phyloP scores from a whole-genome alignment of 805 yeast species.

The Hyphopichia homilentoma region DNA sequence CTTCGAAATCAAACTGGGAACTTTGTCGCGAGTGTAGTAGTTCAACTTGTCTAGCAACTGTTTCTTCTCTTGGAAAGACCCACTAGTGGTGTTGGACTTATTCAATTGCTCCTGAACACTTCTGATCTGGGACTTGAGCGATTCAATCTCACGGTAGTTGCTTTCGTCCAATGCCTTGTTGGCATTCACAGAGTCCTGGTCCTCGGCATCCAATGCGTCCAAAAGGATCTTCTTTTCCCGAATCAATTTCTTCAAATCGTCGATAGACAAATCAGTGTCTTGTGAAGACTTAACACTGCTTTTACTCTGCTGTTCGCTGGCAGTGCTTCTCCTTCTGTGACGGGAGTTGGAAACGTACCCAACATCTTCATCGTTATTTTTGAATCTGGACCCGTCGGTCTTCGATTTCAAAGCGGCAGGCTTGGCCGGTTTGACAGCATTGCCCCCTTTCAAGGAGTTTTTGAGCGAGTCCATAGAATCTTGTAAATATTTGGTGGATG shows the following conservation, averaged over 20 bases:
- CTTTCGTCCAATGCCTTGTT: constrained; percentile 34
- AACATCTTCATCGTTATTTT: constrained; percentile 68
- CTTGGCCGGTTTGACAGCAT: constrained; percentile 13
- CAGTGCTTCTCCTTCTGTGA: constrained; percentile 40
- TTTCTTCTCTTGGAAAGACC: constrained; percentile 43
- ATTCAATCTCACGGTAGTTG: constrained; percentile 56
- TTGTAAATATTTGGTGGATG: constrained; percentile 71
- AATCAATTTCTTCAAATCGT: constrained; percentile 58
- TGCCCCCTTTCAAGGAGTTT: constrained; percentile 49
- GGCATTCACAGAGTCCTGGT: constrained; percentile 36
- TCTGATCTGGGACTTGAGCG: constrained; percentile 58
- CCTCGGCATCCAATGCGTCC: constrained; percentile 70
- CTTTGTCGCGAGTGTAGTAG: constrained; percentile 56
- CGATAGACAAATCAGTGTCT: constrained; percentile 41
- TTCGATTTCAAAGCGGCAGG: constrained; percentile 10
- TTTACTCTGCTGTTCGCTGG: constrained; percentile 8
- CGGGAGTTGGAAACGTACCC: constrained; percentile 70
- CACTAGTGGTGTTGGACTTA: constrained; percentile 20
- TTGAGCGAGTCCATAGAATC: constrained; percentile 71
- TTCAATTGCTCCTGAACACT: constrained; percentile 39
- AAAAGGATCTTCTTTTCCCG: constrained; percentile 69
- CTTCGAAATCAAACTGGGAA: constrained; percentile 65
- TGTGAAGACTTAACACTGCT: constrained; percentile 16
- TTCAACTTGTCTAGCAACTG: constrained; percentile 56
- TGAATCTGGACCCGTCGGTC: constrained; percentile 40